phyloP scores from a whole-genome alignment of 768 basidiomycete species.

The Pleurotus tuber-regium region DNA sequence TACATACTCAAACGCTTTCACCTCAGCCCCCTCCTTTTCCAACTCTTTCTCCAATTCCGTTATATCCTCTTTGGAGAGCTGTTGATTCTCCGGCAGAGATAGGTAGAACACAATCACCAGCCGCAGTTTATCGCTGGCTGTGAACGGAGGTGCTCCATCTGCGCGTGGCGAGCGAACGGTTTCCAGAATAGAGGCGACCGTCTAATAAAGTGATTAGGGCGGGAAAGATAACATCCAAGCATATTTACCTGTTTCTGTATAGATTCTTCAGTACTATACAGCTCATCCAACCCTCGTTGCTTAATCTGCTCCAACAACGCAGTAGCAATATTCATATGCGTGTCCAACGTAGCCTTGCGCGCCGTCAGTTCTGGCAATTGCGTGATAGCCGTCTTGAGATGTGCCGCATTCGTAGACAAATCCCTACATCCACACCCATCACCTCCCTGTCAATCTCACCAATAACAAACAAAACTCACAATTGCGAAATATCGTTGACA shows the following conservation, averaged over 20 bases:
- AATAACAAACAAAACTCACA: conserved; percentile 49
- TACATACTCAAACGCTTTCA: conserved; percentile 88
- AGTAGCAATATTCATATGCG: conserved; percentile 99
- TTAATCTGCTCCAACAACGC: conserved; percentile 95
- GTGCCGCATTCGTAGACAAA: conserved; percentile 87
- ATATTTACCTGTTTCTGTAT: conserved; percentile 88
- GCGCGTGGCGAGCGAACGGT: conserved; percentile 74
- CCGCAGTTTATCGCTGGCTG: conserved; percentile 83
- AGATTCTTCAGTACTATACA: conserved; percentile 96
- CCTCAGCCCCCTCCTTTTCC: conserved; percentile 76
- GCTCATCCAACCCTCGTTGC: conserved; percentile 88
- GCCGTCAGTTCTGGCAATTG: conserved; percentile 96
- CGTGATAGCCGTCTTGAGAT: conserved; percentile 96
- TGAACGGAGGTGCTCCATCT: conserved; percentile 52
- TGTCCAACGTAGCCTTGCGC: conserved; percentile 93
- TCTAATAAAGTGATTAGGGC: conserved; percentile 36
- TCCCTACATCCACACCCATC: conserved; percentile 49
- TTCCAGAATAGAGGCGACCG: conserved; percentile 77
- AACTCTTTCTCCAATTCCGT: conserved; percentile 86
- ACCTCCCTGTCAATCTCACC: conserved; percentile 4
- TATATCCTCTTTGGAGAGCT: conserved; percentile 76
- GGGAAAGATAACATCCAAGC: conserved; percentile 11
- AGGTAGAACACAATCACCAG: conserved; percentile 95
- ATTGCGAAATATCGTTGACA: conserved; percentile 90
- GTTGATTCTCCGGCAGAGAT: conserved; percentile 72